phyloP scores from a whole-genome alignment of 495 filamentous ascomycete genomes.

The Oidiodendron maius region DNA sequence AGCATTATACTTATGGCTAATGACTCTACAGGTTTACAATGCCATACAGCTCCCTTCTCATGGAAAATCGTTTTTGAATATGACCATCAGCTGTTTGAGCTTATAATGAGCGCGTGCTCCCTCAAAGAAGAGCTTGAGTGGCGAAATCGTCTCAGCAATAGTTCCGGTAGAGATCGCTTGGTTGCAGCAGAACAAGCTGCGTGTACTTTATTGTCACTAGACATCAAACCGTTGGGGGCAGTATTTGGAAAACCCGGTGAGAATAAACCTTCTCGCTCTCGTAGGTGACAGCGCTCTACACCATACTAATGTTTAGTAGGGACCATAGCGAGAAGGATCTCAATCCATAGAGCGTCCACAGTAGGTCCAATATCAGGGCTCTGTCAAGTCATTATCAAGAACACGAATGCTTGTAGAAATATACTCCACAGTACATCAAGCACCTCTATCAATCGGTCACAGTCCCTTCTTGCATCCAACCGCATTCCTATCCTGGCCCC shows the following conservation, averaged over 20 bases:
- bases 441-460: constrained; percentile 58
- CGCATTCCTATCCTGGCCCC: constrained; percentile 61
- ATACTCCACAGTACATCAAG: constrained; percentile 23
- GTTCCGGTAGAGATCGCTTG: constrained; percentile 36
- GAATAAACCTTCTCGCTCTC: constrained; percentile 1
- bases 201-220: constrained; percentile 56
- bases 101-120: constrained; percentile 85
- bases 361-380: constrained; percentile 54
- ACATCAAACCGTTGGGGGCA: constrained; percentile 68
- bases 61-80: constrained; percentile 92
- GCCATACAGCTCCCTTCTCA: constrained; percentile 75
- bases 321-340: constrained; percentile 68
- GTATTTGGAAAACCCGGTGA: constrained; percentile 61
- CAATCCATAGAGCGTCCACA: constrained; percentile 71
- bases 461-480: constrained; percentile 61
- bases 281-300: background rate
- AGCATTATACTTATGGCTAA: constrained; percentile 9
- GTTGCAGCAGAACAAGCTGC: constrained; percentile 36
- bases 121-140: constrained; percentile 75
- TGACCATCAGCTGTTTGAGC: constrained; percentile 69
- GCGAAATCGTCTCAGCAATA: constrained; percentile 47
- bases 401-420: constrained; percentile 69
- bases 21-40: constrained; percentile 62
- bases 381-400: constrained; percentile 81
- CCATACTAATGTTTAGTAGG: constrained; percentile 30